Conservation (phyloP, 1,284 basidiomycete genomes). For the Malassezia vespertilionis region DNA sequence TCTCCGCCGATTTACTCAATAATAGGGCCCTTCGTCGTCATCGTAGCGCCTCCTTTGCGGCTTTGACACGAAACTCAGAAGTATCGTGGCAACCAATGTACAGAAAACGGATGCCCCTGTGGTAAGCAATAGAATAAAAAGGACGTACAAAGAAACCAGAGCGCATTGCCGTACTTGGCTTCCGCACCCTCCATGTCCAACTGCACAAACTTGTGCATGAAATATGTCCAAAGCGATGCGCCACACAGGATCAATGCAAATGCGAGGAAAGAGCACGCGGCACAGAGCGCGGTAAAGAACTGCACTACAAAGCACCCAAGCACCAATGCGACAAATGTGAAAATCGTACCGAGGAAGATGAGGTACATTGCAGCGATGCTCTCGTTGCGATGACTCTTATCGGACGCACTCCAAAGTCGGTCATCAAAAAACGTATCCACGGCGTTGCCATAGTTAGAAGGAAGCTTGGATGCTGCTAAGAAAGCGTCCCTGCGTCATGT, state of each 20-base stretch:
- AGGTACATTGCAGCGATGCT: constrained; percentile 33
- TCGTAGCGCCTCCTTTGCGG: no score
- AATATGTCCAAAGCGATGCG: constrained; percentile 37
- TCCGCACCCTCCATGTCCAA: constrained; percentile 17
- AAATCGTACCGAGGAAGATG: constrained; percentile 39
- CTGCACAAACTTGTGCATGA: constrained; percentile 25
- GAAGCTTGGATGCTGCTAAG: no score
- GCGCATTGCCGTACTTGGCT: constrained; percentile 34
- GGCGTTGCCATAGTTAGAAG: no score
- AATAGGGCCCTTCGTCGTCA: no score
- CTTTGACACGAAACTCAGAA: no score
- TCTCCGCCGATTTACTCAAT: no score
- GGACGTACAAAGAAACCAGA: constrained; percentile 40
- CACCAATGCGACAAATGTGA: constrained; percentile 36
- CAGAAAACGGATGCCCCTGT: constrained; percentile 36
- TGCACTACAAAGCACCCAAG: constrained; percentile 30
- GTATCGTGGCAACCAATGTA: constrained; percentile 21
- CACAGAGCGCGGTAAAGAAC: constrained; percentile 33
- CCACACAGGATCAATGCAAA: constrained; percentile 30
- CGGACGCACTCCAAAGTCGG: no score
- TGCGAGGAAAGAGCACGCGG: constrained; percentile 29
- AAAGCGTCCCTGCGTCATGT: no score
- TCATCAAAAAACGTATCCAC: no score
- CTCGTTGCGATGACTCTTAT: no score
- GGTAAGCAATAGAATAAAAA: constrained; percentile 22